phyloP scores from a whole-genome alignment of 768 basidiomycete genomes.

The Mycena floridula region DNA sequence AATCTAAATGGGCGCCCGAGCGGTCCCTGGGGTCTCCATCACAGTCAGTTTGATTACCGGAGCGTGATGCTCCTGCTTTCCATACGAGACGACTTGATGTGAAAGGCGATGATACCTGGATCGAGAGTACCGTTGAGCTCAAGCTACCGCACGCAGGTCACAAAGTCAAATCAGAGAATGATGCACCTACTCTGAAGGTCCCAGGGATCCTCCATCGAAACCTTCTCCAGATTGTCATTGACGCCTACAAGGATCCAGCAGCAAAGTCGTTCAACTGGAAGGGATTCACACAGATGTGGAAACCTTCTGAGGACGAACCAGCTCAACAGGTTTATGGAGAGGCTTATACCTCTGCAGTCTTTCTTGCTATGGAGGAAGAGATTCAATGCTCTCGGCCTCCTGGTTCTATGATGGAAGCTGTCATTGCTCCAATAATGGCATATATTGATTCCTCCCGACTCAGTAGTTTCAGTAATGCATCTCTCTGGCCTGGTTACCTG shows the following conservation, averaged over 20 bases:
- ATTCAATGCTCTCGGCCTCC: background rate
- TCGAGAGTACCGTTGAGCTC: background rate
- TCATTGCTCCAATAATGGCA: slow-evolving; percentile 8
- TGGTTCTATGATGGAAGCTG: background rate
- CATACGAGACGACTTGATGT: too few relatives aligned
- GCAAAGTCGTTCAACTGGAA: slow-evolving; percentile 3
- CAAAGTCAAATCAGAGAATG: slow-evolving; percentile 2
- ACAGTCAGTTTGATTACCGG: too few relatives aligned
- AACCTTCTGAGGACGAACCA: background rate
- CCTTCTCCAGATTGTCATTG: slow-evolving; percentile 8
- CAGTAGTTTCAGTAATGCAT: slow-evolving; percentile 10
- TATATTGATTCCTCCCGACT: slow-evolving; percentile 14
- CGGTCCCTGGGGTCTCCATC: too few relatives aligned
- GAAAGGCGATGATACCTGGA: background rate
- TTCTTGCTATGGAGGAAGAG: slow-evolving; percentile 1
- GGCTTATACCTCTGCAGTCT: background rate
- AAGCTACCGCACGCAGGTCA: background rate
- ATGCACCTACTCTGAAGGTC: slow-evolving; percentile 14
- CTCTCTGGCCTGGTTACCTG: slow-evolving; percentile 22
- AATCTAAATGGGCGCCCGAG: too few relatives aligned
- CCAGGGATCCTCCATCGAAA: slow-evolving; percentile 9
- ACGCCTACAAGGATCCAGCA: slow-evolving; percentile 1
- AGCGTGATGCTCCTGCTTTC: too few relatives aligned
- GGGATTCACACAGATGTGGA: slow-evolving; percentile 7
- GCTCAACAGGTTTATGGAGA: slow-evolving; percentile 4